These are phyloP conservation scores for Cichorium intybus DNA, from an alignment of 140 eudicot species.

Conservation along the genomic window DNA sequence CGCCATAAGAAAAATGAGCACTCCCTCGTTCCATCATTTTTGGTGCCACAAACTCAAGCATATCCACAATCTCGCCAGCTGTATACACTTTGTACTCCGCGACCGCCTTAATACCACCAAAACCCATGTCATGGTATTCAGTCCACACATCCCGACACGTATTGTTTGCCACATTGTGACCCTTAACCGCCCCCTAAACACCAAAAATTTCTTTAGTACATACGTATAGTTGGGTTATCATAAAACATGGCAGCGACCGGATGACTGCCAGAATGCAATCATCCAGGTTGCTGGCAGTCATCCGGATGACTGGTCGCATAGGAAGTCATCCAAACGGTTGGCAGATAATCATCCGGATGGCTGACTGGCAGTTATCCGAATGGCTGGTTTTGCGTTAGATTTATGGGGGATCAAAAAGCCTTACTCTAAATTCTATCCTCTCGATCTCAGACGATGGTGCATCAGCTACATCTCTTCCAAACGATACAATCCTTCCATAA, in stretches of 20 bases:
- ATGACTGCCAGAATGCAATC: background rate
- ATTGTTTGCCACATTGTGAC: conserved; percentile 62
- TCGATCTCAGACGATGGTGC: conserved; percentile 63
- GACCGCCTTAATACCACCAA: conserved; percentile 86
- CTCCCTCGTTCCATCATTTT: conserved; percentile 93
- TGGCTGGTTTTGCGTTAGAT: too few species aligned
- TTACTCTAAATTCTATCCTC: conserved; percentile 89
- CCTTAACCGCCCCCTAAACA: conserved; percentile 89
- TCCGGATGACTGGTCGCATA: background rate
- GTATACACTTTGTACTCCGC: conserved; percentile 86
- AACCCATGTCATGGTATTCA: conserved; percentile 95
- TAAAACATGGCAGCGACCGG: background rate
- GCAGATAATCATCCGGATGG: background rate
- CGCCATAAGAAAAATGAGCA: conserved; percentile 81
- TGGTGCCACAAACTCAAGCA: conserved; percentile 86
- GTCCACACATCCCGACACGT: conserved; percentile 92
- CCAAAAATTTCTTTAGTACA: conserved; percentile 11
- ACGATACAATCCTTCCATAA: conserved; percentile 89
- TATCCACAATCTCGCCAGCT: conserved; percentile 67
- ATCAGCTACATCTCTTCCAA: conserved; percentile 76
- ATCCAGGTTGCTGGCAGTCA: background rate
- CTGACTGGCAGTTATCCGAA: background rate
- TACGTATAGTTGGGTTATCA: background rate
- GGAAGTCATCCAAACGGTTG: too few species aligned
- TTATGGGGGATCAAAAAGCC: background rate